Base-by-base conservation (phyloP, 352 stramenopile species). In the Globisporangium paddicum region DNA sequence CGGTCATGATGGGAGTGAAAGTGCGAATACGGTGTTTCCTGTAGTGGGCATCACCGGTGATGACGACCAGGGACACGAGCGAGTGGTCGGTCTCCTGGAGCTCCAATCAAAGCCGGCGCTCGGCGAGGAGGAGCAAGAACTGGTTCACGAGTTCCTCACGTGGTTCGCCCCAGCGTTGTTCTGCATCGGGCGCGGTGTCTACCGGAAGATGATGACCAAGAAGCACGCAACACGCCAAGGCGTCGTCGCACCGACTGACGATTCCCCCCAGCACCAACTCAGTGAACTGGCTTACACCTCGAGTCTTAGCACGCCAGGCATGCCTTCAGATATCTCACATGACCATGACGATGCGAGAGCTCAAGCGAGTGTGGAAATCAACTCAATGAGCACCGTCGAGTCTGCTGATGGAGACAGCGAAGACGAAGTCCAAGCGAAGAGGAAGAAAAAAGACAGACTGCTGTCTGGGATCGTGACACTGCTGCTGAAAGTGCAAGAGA, bases 401-500 rank as follows among this genome's bases (percentile, higher is more conserved):
- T 25, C 10, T 48, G 41, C 18, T 25, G 25, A 28, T n/a, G 46
- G 18, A 6, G 34, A 25, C n/a, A 55, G 45, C 16, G 45, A 56
- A 19, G 37, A 37, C 13, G 51, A 55, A 9, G 34, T 18, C 19
- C 21, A 9, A 10, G 13, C 14, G 0, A 5, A 7, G 13, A 60
- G 25, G 7, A 50, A 26, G 26, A 55, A 34, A 5, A 45, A 47
- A 51, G 28, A 32, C 0, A 19, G 23, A 0, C 14, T 59, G 16
- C 37, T 41, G n/a, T 5, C 35, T 19, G 42, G 26, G 25, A 41
- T 66, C 8, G 34, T 51, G 5, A 8, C 6, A 9, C 11, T 67
- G 23, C 37, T 67, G 19, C 26, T 60, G 6, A 32, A 46, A 37
- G 7, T 67, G 2, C 61, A 64, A 16, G 47, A 40, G 18, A 11